Conservation (phyloP, 179 eudicot species). For the Corrigiola litoralis region DNA sequence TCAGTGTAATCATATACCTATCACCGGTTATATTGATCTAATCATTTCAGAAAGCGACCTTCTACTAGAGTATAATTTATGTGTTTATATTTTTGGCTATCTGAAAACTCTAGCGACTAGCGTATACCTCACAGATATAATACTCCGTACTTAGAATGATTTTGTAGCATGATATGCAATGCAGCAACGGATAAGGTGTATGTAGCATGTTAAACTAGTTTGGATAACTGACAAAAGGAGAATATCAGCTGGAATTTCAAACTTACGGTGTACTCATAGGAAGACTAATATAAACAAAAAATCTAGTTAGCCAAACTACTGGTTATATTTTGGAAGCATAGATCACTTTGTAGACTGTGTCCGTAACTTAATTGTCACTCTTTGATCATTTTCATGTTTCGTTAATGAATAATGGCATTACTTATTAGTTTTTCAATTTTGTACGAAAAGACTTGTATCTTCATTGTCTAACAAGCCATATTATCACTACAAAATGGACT, state of each 20-base stretch:
- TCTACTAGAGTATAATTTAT: background rate
- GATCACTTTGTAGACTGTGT: background rate
- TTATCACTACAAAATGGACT: too few relatives aligned
- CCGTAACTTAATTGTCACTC: slow-evolving; percentile 1
- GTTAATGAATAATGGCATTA: too few relatives aligned
- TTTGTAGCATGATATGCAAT: slow-evolving; percentile 11
- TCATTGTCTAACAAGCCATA: too few relatives aligned
- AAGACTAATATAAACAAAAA: background rate
- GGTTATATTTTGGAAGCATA: slow-evolving; percentile 4
- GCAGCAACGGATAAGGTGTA: slow-evolving; percentile 20
- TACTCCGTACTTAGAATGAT: background rate
- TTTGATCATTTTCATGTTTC: background rate
- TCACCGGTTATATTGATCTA: slow-evolving; percentile 3
- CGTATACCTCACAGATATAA: background rate
- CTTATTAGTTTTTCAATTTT: too few relatives aligned
- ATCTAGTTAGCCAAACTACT: slow-evolving; percentile 7
- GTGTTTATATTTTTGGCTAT: background rate
- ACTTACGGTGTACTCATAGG: slow-evolving; percentile 33
- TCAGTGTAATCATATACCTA: background rate
- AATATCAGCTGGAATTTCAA: slow-evolving; percentile 31
- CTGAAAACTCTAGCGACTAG: background rate
- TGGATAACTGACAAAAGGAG: slow-evolving; percentile 16
- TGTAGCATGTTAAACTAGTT: slow-evolving; percentile 2
- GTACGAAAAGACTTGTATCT: too few relatives aligned
- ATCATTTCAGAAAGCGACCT: slow-evolving; percentile 29